Conservation (phyloP, 2,329 filamentous ascomycete genomes). For the Blastomyces gilchristii region DNA sequence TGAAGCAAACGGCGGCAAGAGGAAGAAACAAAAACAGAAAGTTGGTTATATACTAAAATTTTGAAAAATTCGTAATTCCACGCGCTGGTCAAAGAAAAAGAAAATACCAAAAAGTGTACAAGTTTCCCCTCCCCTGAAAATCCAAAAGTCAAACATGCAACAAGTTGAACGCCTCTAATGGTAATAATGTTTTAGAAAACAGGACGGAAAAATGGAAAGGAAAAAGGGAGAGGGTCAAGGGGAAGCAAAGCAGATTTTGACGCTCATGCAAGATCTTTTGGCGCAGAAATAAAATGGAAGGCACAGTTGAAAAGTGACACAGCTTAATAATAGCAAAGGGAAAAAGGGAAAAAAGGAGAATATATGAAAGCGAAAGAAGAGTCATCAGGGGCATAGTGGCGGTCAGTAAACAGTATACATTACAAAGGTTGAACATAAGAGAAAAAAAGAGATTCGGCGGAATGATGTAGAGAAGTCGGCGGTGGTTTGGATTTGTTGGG, state of each 20-base stretch:
- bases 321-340: conserved; percentile 19
- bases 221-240: conserved; percentile 20
- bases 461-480: not conserved
- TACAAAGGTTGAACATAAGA: conserved; percentile 14
- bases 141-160: not conserved
- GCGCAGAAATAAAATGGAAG: not conserved
- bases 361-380: not conserved
- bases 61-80: not conserved
- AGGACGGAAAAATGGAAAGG: conserved; percentile 13
- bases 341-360: conserved; percentile 13
- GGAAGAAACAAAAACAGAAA: not conserved
- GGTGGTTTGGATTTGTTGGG: not conserved
- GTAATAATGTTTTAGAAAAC: conserved; percentile 2
- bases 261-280: conserved; percentile 43
- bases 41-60: not conserved
- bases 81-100: not conserved
- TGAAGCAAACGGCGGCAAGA: not conserved
- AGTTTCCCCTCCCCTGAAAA: not conserved
- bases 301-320: conserved; percentile 10
- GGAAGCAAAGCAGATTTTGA: conserved; percentile 28
- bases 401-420: conserved; percentile 21
- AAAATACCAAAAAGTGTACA: not conserved
- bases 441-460: not conserved
- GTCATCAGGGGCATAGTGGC: conserved; percentile 1
- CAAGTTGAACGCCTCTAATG: conserved; percentile 5